Evolutionary conservation across 2,329 filamentous ascomycete genomes (phyloP).

Genomic region (Phoma sp.): DNA sequence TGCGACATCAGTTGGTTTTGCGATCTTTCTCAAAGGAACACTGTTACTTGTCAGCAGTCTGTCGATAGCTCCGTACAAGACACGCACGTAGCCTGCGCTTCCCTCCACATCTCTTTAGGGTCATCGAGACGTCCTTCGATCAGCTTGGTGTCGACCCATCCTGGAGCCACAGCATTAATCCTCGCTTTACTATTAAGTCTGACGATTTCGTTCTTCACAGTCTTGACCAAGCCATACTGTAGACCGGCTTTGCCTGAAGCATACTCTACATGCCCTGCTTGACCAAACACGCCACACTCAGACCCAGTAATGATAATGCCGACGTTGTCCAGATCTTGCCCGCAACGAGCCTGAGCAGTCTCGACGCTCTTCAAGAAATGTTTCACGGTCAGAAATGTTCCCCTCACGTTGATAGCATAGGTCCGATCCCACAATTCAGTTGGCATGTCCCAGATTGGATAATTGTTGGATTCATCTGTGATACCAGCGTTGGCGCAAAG

Average conservation of each 20-base stretch:
- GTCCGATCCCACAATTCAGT: conserved; percentile 59
- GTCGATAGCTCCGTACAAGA: neutral
- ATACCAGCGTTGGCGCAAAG: conserved; percentile 61
- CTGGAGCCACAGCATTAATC: conserved; percentile 60
- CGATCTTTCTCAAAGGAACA: conserved; percentile 55
- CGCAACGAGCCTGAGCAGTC: conserved; percentile 44
- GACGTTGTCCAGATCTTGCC: conserved; percentile 55
- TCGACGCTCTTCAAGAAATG: conserved; percentile 58
- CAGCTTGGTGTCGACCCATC: conserved; percentile 56
- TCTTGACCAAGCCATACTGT: conserved; percentile 60
- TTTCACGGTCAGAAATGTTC: conserved; percentile 63
- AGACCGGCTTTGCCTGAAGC: conserved; percentile 56
- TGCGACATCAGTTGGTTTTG: conserved; percentile 57
- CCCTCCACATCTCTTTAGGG: conserved; percentile 56
- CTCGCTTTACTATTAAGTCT: conserved; percentile 57
- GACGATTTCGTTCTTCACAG: conserved; percentile 62
- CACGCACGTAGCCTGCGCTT: conserved; percentile 55
- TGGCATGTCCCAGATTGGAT: conserved; percentile 60
- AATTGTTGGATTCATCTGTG: conserved; percentile 56
- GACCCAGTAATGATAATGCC: conserved; percentile 61
- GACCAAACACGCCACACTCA: conserved; percentile 59
- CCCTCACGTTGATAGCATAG: conserved; percentile 58
- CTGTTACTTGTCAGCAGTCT: conserved; percentile 15
- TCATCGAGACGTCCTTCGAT: conserved; percentile 59
- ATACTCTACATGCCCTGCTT: conserved; percentile 59